These are phyloP conservation scores for Dicorynia guianensis DNA, from an alignment of 306 rosid genomes.

Conservation along the genomic window DNA sequence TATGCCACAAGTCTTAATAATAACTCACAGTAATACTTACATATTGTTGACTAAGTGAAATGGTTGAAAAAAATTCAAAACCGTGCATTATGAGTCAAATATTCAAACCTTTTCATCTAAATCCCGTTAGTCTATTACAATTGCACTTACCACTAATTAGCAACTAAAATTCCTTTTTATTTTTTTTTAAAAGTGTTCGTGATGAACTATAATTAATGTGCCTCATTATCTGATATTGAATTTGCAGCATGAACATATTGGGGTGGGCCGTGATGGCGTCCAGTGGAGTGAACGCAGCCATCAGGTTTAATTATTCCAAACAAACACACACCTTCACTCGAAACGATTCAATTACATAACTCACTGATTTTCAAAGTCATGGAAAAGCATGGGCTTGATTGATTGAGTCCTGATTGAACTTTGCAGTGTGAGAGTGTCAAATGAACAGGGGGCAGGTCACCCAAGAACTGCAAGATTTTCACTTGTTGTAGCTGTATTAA, in stretches of 20 bases:
- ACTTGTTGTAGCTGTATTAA: constrained; percentile 67
- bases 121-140: too few relatives aligned
- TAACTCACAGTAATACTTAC: too few relatives aligned
- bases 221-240: background rate
- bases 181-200: too few relatives aligned
- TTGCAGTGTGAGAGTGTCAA: constrained; percentile 87
- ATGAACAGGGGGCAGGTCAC: constrained; percentile 84
- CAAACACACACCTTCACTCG: background rate
- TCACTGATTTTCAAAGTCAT: too few relatives aligned
- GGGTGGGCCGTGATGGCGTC: constrained; percentile 82
- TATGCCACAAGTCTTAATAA: too few relatives aligned
- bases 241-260: constrained; percentile 77
- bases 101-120: too few relatives aligned
- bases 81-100: too few relatives aligned
- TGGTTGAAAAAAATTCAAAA: too few relatives aligned
- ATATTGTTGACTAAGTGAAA: too few relatives aligned
- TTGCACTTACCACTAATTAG: too few relatives aligned
- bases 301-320: constrained; percentile 61
- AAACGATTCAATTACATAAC: background rate
- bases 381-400: background rate
- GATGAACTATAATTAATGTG: too few relatives aligned
- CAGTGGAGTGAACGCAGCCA: constrained; percentile 74
- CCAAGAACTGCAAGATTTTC: constrained; percentile 89
- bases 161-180: too few relatives aligned
- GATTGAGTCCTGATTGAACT: background rate